Evolutionary conservation across 441 rosid species (phyloP).

Genomic region (Erodium trifolium): DNA sequence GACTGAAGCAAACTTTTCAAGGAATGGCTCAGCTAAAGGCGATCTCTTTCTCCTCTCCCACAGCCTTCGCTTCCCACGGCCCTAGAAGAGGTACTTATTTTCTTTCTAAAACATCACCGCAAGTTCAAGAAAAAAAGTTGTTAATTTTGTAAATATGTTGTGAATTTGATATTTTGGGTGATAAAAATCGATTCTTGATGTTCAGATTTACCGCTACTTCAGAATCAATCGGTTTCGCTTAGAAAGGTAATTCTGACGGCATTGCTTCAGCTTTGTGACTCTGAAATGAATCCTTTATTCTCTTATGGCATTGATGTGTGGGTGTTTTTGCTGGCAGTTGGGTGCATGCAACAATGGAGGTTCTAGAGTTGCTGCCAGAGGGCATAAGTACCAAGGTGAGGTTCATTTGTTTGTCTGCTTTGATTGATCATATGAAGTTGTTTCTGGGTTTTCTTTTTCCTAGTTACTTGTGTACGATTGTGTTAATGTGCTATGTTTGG

Average conservation of each 20-base stretch:
- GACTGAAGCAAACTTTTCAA: neutral
- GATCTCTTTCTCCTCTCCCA: slow-evolving; percentile 15
- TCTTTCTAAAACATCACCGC: neutral
- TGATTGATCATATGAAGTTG: neutral
- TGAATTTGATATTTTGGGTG: neutral
- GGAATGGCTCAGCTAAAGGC: slow-evolving; percentile 25
- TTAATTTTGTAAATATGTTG: neutral
- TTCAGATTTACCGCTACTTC: slow-evolving; percentile 17
- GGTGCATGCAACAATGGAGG: slow-evolving; percentile 14
- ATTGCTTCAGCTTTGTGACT: neutral
- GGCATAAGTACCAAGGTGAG: slow-evolving; percentile 21
- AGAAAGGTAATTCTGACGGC: slow-evolving; percentile 16
- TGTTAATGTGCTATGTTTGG: neutral
- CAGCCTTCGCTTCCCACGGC: slow-evolving; percentile 5
- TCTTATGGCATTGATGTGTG: neutral
- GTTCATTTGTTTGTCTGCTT: neutral
- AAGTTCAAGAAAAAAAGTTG: too few relatives aligned
- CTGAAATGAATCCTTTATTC: neutral
- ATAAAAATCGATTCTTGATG: neutral
- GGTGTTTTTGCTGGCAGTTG: slow-evolving; percentile 19
- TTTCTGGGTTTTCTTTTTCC: neutral
- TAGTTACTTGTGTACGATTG: too few relatives aligned
- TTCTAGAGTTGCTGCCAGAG: slow-evolving; percentile 9
- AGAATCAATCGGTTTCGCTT: slow-evolving; percentile 11
- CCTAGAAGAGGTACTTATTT: slow-evolving; percentile 13